Evolutionary conservation across 495 filamentous ascomycete genomes (phyloP).

Genomic region (Emericellopsis terricola): DNA sequence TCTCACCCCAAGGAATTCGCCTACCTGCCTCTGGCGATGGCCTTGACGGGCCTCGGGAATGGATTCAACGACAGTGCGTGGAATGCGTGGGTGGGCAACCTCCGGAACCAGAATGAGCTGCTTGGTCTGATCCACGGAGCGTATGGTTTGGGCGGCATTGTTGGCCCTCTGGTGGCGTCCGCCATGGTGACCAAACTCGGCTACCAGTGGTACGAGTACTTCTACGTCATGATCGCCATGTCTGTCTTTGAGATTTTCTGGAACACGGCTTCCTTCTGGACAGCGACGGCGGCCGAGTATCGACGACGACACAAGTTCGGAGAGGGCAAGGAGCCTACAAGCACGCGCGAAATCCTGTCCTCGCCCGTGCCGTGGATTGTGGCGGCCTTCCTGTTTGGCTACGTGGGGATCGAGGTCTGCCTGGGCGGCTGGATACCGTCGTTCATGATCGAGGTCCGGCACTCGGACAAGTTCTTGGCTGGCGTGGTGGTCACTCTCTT

Average conservation of each 20-base stretch:
- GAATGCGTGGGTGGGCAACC: conserved; percentile 71
- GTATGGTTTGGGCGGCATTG: conserved; percentile 61
- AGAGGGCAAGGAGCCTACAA: conserved; percentile 12
- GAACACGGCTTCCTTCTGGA: conserved; percentile 45
- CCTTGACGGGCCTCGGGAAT: conserved; percentile 53
- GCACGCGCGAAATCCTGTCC: conserved; percentile 14
- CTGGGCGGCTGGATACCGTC: conserved; percentile 80
- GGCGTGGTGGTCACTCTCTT: conserved; percentile 75
- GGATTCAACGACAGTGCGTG: conserved; percentile 55
- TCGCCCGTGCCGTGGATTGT: conserved; percentile 51
- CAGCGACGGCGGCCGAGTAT: conserved; percentile 41
- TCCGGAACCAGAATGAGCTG: conserved; percentile 48
- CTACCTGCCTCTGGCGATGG: conserved; percentile 43
- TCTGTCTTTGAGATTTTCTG: conserved; percentile 40
- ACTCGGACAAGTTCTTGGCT: conserved; percentile 48
- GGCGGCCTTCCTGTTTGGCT: conserved; percentile 57
- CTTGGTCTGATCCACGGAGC: conserved; percentile 55
- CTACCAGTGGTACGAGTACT: conserved; percentile 46
- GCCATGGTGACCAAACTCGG: conserved; percentile 41
- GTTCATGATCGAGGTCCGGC: conserved; percentile 61
- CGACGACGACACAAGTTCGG: conserved; percentile 21
- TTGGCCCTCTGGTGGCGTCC: conserved; percentile 63
- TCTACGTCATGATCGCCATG: conserved; percentile 44
- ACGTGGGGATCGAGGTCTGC: conserved; percentile 69
- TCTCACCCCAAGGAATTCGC: conserved; percentile 59